Percentiles rank a stretch among this genome's conserved stretches.
phyloP scores from a whole-genome alignment of 2,329 filamentous ascomycete genomes.

The Macrophomina tecta region DNA sequence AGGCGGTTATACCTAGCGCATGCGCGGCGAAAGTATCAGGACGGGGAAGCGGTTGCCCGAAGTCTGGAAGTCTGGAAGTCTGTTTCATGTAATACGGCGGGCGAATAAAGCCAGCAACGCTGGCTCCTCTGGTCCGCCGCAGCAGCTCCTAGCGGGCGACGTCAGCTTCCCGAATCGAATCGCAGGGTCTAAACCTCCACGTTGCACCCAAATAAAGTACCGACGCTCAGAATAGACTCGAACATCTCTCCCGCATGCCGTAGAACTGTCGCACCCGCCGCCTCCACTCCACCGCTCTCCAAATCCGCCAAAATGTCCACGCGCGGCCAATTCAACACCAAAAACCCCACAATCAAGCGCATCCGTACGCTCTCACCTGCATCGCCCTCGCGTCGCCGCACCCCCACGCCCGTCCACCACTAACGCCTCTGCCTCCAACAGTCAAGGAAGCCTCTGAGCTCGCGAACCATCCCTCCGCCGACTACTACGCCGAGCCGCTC shows the following conservation, averaged over 20 bases:
- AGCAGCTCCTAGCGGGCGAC: conserved; percentile 11
- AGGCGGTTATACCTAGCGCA: neutral
- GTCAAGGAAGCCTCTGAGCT: conserved; percentile 93
- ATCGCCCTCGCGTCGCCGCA: conserved; percentile 27
- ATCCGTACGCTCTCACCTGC: conserved; percentile 64
- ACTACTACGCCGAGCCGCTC: conserved; percentile 84
- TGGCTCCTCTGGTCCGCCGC: neutral
- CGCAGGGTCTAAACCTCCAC: conserved; percentile 19
- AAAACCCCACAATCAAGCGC: conserved; percentile 82
- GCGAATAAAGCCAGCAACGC: neutral
- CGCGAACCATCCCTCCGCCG: conserved; percentile 76
- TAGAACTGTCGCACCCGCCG: neutral
- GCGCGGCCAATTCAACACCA: conserved; percentile 66
- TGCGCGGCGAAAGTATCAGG: neutral
- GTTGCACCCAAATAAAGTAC: conserved; percentile 10
- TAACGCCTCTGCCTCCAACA: conserved; percentile 45
- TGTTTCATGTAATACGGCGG: neutral
- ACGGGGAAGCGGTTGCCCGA: neutral
- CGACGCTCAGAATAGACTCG: neutral
- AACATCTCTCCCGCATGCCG: neutral
- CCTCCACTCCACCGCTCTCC: neutral
- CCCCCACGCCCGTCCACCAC: conserved; percentile 30
- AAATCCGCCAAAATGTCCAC: conserved; percentile 44
- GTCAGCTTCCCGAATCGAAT: conserved; percentile 16
- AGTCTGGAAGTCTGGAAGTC: neutral